A percentile compares a stretch with the other conserved stretches of the same genome.
These are phyloP conservation scores for Rhizophagus sp. DNA, from an alignment of 192 early-diverging fungal species.

Conservation along the genomic window DNA sequence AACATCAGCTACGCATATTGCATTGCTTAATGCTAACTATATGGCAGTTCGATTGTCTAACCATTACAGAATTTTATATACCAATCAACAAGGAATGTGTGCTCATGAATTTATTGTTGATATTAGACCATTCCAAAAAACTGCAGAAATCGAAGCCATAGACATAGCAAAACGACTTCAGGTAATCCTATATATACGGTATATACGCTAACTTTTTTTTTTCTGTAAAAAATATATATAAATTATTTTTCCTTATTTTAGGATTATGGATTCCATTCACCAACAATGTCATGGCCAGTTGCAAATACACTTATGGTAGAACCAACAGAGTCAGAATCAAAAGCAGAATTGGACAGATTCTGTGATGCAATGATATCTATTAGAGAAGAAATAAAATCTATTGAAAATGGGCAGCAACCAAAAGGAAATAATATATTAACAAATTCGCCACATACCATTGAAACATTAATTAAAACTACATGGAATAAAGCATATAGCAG, in stretches of 20 bases:
- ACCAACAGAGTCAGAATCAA: constrained; percentile 96
- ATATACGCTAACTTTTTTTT: no score
- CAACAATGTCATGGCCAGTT: constrained; percentile 99
- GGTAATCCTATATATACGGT: background rate
- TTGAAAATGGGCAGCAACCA: constrained; percentile 86
- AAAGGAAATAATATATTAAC: constrained; percentile 83
- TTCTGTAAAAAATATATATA: background rate
- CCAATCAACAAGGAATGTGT: constrained; percentile 93
- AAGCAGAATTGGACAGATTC: constrained; percentile 94
- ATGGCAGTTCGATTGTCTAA: constrained; percentile 88
- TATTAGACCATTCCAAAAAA: constrained; percentile 81
- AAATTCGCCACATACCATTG: constrained; percentile 87
- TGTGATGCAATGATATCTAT: constrained; percentile 98
- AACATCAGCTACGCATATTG: constrained; percentile 81
- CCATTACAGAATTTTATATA: constrained; percentile 92
- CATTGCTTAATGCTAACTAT: constrained; percentile 98
- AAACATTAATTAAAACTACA: constrained; percentile 62
- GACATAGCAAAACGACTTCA: constrained; percentile 99
- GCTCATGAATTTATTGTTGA: constrained; percentile 99
- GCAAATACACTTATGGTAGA: constrained; percentile 99
- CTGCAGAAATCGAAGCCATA: constrained; percentile 84
- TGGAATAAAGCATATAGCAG: constrained; percentile 91
- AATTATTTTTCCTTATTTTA: background rate
- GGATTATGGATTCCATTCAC: constrained; percentile 98
- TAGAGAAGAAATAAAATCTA: constrained; percentile 85